Base-by-base conservation (phyloP, 176 grass and related monocot genomes). In the Eragrostis curvula region DNA sequence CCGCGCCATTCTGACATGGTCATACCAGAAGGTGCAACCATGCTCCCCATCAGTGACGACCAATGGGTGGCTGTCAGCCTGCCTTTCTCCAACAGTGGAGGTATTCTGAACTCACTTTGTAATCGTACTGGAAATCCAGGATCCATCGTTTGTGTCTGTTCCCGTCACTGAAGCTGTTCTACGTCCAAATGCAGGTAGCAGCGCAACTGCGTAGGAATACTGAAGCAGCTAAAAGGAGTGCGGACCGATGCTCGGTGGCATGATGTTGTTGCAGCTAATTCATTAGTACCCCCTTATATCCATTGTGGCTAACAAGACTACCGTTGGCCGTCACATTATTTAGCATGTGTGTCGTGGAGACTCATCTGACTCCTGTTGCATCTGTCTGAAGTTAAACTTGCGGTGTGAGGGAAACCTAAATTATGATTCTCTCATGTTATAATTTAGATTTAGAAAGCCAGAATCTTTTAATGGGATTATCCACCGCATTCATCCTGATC, bases 21-120 rank as follows among this genome's bases (percentile, higher is more conserved):
- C 30, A 70, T 91, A 28, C 89, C 94, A 6, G 74, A 85, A 74
- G 91, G 89, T 5, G 84, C 67, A 3, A 81, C 79, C 2, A 1
- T 89, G 55, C 91, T 97, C 52, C 91, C 89, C 43, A 76, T 89
- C 21, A 91, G 91, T 5, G 85, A 97, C 50, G 70, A 88, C 41
- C 42, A 17, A 43, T 97, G 94, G 94, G 87, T 94, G 28, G 87
- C 94, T 17, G 69, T 91, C 50, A 93, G 89, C 65, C 56, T 94
- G 9, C 83, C 90, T 71, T 84, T 41, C n/a, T 21, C 12, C 8
- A 83, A 87, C 71, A 39, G 80, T 15, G 39, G 81, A 90, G 88
- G 94, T 91, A 81, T 29, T 57, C 70, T 82, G 74, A 90, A 59
- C 47, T 67, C 14, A 25, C 17, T 1, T 43, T 4, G 43, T 5